Base-by-base conservation (phyloP, 140 eudicot species). In the Bidens hawaiensis region DNA sequence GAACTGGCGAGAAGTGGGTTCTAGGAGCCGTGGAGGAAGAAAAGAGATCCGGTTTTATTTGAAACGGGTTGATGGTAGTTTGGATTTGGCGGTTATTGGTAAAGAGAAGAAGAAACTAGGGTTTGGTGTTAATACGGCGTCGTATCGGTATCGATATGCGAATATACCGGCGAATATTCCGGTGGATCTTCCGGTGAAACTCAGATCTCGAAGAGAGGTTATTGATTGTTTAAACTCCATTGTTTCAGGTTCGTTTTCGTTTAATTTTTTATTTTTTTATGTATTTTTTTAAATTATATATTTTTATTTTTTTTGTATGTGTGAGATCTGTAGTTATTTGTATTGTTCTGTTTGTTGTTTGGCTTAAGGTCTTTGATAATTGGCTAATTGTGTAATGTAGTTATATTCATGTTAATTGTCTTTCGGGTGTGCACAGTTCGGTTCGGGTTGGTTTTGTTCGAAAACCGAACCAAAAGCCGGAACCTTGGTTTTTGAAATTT, bases 31-130 rank as follows among this genome's bases (percentile, higher is more conserved):
- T 1, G 63, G 65, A 65, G 95, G 85, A 33, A 79, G 73, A 67
- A 73, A 74, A 60, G 98, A 82, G 78, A 85, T 80, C 5, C 75
- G 76, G 13, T 91, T 76, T 33, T 76, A 76, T 65, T 54, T 91
- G 72, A 80, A 82, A 22, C 71, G 80, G 33, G 63, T 56, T 36
- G 83, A 72, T 58, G 96, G 95, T 3, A 73, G 47, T n/a, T 69
- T 72, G 47, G 98, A 74, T 82, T 78, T 87, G 67, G 96, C 74
- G 8, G 94, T 91, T 1, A 72, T 82, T 13, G 98, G 95, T 0
- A 85, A 91, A 74, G 87, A 91, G 83, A 86, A 76, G 83, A 86
- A 76, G 64, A 84, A 68, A 22, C 67, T 54, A 50, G 70, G 76
- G 47, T 82, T 68, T 36, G 55, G 64, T 55, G 34, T 67, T n/a